Conservation (phyloP, 2,329 filamentous ascomycete species). For the Lecanicillium sp. region DNA sequence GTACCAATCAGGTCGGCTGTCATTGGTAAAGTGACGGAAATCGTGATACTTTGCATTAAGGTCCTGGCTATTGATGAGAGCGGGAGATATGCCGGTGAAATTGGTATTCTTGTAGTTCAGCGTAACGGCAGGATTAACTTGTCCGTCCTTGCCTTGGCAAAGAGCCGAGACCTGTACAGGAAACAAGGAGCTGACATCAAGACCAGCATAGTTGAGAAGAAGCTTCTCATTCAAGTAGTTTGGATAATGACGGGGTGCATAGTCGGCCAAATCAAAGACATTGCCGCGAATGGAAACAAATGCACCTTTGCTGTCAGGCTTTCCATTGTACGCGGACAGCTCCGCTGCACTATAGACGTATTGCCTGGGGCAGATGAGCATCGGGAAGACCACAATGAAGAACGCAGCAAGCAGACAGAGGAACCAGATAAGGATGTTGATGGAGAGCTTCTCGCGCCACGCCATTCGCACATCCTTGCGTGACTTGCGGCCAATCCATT, state of each 20-base stretch:
- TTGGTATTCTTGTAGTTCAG: conserved; percentile 79
- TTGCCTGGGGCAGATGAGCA: conserved; percentile 84
- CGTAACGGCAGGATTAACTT: conserved; percentile 61
- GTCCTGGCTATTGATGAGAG: conserved; percentile 58
- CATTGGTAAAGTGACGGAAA: conserved; percentile 77
- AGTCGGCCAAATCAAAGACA: conserved; percentile 74
- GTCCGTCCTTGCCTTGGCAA: conserved; percentile 67
- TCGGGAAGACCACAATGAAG: conserved; percentile 83
- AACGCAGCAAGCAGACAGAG: conserved; percentile 71
- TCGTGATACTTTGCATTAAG: conserved; percentile 79
- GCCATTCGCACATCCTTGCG: conserved; percentile 88
- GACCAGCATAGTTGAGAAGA: conserved; percentile 74
- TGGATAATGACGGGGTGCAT: conserved; percentile 67
- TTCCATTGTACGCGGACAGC: conserved; percentile 65
- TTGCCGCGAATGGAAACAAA: conserved; percentile 81
- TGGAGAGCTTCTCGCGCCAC: conserved; percentile 95
- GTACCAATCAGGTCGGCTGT: conserved; percentile 86
- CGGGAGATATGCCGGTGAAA: conserved; percentile 52
- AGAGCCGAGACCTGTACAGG: conserved; percentile 90
- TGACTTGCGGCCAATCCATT: conserved; percentile 70
- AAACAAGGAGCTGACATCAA: conserved; percentile 82
- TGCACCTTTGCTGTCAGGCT: conserved; percentile 47
- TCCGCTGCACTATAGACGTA: conserved; percentile 77
- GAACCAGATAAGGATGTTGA: conserved; percentile 96
- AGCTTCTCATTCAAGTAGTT: conserved; percentile 47